These are phyloP conservation scores for Niebla homalea DNA, from an alignment of 495 filamentous ascomycete species.

Conservation along the genomic window DNA sequence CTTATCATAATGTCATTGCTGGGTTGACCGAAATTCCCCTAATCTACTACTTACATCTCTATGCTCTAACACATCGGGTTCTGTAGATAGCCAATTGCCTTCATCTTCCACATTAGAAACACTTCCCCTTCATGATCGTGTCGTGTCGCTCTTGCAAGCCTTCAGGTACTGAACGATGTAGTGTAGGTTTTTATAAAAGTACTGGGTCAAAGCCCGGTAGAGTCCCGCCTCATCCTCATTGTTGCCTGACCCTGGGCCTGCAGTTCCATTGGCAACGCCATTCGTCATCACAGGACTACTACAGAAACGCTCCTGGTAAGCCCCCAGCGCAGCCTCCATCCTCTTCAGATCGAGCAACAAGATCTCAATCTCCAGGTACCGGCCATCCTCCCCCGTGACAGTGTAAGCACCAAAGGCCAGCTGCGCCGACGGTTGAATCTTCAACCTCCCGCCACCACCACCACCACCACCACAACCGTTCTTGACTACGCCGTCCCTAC, in stretches of 20 bases:
- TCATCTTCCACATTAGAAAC: no score
- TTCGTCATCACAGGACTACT: constrained; percentile 7
- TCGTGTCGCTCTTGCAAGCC: constrained; percentile 1
- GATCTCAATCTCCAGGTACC: constrained; percentile 32
- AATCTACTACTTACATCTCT: no score
- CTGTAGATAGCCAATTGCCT: no score
- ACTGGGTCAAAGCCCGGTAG: constrained; percentile 29
- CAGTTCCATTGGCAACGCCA: constrained; percentile 2
- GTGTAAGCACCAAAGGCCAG: constrained; percentile 31
- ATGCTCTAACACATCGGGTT: no score
- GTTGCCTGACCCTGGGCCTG: no score
- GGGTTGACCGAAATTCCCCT: no score
- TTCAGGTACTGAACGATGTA: constrained; percentile 13
- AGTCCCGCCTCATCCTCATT: constrained; percentile 25
- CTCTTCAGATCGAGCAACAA: constrained; percentile 33
- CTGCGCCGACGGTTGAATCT: constrained; percentile 16
- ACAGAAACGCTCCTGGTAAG: constrained; percentile 28
- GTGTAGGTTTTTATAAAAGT: constrained; percentile 28
- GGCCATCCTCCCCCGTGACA: constrained; percentile 30
- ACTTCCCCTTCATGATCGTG: background rate
- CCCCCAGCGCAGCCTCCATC: constrained; percentile 29
- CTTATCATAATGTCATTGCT: no score
- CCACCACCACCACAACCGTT: no score
- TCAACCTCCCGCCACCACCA: no score
- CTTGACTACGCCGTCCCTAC: no score